Conservation (phyloP, 1,284 basidiomycete genomes). For the Takashimella koratensis region DNA sequence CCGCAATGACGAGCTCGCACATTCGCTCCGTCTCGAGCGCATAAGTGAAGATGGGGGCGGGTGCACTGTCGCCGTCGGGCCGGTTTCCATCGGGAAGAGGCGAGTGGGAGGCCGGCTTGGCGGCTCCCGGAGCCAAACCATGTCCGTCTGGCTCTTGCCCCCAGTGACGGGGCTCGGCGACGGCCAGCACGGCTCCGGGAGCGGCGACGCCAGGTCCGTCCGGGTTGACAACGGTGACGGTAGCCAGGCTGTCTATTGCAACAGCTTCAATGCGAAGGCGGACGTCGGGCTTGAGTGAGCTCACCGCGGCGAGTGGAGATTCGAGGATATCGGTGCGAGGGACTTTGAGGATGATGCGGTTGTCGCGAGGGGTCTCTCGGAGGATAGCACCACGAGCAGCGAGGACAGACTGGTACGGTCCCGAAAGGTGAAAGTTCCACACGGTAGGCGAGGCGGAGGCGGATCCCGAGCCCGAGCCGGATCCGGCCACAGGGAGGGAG, state of each 20-base stretch:
- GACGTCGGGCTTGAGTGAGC: conserved; percentile 81
- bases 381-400: conserved; percentile 80
- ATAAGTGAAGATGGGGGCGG: conserved; percentile 35
- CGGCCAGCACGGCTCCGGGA: conserved; percentile 28
- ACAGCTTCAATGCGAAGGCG: conserved; percentile 86
- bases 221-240: conserved; percentile 69
- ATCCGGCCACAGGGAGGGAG: not conserved
- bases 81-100: not conserved
- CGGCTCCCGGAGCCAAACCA: conserved; percentile 1
- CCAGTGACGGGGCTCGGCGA: conserved; percentile 15
- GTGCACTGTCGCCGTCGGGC: conserved; percentile 5
- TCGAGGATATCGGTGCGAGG: conserved; percentile 89
- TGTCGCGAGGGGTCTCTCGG: conserved; percentile 83
- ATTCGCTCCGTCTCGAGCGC: conserved; percentile 90
- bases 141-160: conserved; percentile 7
- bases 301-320: conserved; percentile 61
- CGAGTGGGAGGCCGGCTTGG: not conserved
- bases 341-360: conserved; percentile 80
- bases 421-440: conserved; percentile 89
- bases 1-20: conserved; percentile 87
- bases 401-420: conserved; percentile 90
- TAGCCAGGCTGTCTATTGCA: conserved; percentile 77
- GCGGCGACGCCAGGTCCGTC: conserved; percentile 21
- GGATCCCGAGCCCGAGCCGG: too few relatives aligned
- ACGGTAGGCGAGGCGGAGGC: conserved; percentile 14